Evolutionary conservation across 176 grass and related monocot genomes (phyloP).

Genomic region (Carex scoparia): DNA sequence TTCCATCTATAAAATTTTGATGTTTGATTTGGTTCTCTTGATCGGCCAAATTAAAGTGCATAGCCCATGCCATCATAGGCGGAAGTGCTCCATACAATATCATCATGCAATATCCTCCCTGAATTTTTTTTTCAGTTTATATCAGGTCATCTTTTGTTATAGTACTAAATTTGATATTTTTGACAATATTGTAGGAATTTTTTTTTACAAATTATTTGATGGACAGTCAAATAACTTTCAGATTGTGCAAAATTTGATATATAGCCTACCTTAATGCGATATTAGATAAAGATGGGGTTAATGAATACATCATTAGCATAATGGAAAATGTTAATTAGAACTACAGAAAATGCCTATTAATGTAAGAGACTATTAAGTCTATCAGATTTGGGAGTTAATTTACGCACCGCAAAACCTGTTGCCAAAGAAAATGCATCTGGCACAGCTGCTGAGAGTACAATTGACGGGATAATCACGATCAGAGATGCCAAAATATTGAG

Average conservation of each 20-base stretch:
- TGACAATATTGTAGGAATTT: not conserved
- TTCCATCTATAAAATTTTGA: not conserved
- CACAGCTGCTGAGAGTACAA: slow-evolving; percentile 42
- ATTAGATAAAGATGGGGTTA: not conserved
- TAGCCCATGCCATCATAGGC: slow-evolving; percentile 74
- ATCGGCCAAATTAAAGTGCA: slow-evolving; percentile 29
- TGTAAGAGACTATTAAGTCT: not conserved
- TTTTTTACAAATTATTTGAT: not conserved
- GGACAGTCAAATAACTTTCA: not conserved
- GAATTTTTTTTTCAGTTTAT: not conserved
- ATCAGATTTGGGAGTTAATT: not conserved
- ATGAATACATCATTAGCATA: not conserved
- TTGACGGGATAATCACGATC: slow-evolving; percentile 44
- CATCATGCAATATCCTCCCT: slow-evolving; percentile 89
- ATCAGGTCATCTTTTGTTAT: not conserved
- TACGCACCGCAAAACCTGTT: slow-evolving; percentile 58
- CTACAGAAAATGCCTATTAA: not conserved
- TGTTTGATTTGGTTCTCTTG: not conserved
- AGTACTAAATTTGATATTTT: not conserved
- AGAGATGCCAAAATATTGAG: slow-evolving; percentile 37
- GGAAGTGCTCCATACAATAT: slow-evolving; percentile 74
- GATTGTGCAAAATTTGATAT: too few relatives aligned
- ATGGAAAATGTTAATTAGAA: not conserved
- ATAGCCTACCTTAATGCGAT: not conserved
- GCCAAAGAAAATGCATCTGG: slow-evolving; percentile 61